These are phyloP conservation scores for Malus hybrid DNA, from an alignment of 331 rosid species.

Conservation along the genomic window DNA sequence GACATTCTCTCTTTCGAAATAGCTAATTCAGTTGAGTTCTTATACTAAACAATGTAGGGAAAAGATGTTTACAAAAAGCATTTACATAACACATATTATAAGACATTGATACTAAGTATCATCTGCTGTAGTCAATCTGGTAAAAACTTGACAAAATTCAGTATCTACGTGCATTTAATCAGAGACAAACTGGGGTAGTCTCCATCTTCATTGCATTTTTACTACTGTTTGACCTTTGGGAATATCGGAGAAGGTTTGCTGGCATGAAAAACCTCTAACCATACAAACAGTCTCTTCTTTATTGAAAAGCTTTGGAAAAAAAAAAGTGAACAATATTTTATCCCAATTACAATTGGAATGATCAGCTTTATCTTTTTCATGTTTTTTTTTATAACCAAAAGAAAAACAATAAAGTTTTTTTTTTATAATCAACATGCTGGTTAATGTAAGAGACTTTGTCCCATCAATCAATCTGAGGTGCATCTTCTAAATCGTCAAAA, in stretches of 20 bases:
- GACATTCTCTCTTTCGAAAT: not conserved
- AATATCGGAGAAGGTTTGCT: too few species aligned
- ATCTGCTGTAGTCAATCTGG: conserved; percentile 3
- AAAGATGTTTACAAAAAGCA: not conserved
- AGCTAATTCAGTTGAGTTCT: not conserved
- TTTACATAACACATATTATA: not conserved
- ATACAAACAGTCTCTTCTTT: too few species aligned
- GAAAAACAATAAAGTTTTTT: not conserved
- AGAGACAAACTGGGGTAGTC: not conserved
- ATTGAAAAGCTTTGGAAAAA: too few species aligned
- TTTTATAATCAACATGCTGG: conserved; percentile 68
- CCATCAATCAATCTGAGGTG: conserved; percentile 74
- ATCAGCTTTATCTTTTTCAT: too few species aligned
- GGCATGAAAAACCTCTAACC: too few species aligned
- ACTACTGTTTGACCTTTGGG: too few species aligned
- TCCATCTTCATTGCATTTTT: too few species aligned
- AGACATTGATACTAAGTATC: conserved; percentile 1
- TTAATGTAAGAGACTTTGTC: conserved; percentile 75
- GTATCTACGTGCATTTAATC: not conserved
- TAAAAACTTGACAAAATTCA: not conserved
- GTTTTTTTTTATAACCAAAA: too few species aligned
- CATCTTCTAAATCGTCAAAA: conserved; percentile 71
- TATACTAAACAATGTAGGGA: not conserved
- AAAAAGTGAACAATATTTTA: too few species aligned
- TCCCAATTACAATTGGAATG: too few species aligned